Percentiles rank a stretch among this genome's conserved stretches.
Conservation (phyloP, 1,284 basidiomycete genomes). For the Hypsizygus ulmarius region DNA sequence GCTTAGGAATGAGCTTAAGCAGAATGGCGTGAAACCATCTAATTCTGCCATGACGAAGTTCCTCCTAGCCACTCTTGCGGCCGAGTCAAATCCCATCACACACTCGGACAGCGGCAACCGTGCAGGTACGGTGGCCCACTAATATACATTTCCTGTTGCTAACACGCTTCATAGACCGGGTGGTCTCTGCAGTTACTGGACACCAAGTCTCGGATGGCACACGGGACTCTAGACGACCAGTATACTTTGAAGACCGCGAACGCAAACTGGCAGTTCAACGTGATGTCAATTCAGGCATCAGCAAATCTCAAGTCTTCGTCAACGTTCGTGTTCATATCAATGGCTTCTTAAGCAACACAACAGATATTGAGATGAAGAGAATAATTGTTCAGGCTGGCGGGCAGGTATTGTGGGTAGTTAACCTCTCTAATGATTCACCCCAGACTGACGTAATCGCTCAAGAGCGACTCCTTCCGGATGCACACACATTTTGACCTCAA, state of each 20-base stretch:
- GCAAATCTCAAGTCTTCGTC: slow-evolving; percentile 36
- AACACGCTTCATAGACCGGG: slow-evolving; percentile 42
- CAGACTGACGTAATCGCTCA: slow-evolving; percentile 9
- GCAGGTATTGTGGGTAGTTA: slow-evolving; percentile 43
- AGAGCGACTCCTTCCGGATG: slow-evolving; percentile 56
- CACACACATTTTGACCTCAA: slow-evolving; percentile 72
- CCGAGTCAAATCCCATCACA: slow-evolving; percentile 68
- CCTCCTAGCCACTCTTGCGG: slow-evolving; percentile 54
- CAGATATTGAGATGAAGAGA: slow-evolving; percentile 72
- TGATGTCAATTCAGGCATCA: slow-evolving; percentile 21
- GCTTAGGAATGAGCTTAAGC: slow-evolving; percentile 10
- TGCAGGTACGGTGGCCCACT: slow-evolving; percentile 43
- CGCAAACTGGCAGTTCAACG: slow-evolving; percentile 52
- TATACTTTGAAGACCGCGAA: slow-evolving; percentile 45
- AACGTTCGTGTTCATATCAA: slow-evolving; percentile 59
- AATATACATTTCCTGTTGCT: slow-evolving; percentile 1
- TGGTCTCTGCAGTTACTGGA: slow-evolving; percentile 59
- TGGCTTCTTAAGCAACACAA: slow-evolving; percentile 64
- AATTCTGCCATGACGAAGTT: slow-evolving; percentile 48
- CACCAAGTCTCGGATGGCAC: slow-evolving; percentile 66
- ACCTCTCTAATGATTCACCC: not conserved
- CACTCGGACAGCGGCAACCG: slow-evolving; percentile 62
- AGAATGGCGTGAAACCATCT: slow-evolving; percentile 34
- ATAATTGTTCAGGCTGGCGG: slow-evolving; percentile 59
- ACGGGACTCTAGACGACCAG: slow-evolving; percentile 30